These are phyloP conservation scores for Clarireedia hainanense DNA, from an alignment of 2,329 filamentous ascomycete genomes.

Conservation along the genomic window DNA sequence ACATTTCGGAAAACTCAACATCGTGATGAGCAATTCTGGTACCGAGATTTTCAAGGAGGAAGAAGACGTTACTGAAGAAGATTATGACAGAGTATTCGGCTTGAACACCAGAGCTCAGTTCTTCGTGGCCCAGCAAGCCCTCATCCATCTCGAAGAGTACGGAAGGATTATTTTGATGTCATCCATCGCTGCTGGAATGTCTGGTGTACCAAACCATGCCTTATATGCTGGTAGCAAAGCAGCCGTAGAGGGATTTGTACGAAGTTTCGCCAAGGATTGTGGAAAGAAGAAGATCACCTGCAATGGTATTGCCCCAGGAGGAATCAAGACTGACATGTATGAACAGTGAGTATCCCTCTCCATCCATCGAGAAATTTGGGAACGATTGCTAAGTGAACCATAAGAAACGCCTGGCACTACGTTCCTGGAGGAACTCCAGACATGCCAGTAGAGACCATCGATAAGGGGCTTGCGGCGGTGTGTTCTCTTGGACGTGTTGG, in stretches of 20 bases:
- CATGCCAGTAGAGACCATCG: slow-evolving; percentile 46
- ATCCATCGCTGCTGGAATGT: slow-evolving; percentile 40
- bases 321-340: slow-evolving; percentile 61
- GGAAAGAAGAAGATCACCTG: slow-evolving; percentile 56
- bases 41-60: slow-evolving; percentile 22
- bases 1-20: slow-evolving; percentile 24
- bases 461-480: slow-evolving; percentile 47
- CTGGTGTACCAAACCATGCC: slow-evolving; percentile 60
- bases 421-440: slow-evolving; percentile 44
- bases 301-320: slow-evolving; percentile 60
- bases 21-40: slow-evolving; percentile 27
- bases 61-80: slow-evolving; percentile 24
- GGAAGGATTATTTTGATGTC: slow-evolving; percentile 65
- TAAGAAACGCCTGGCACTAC: slow-evolving; percentile 50
- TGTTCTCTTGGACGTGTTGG: slow-evolving; percentile 57
- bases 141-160: slow-evolving; percentile 60
- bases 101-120: slow-evolving; percentile 64
- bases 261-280: slow-evolving; percentile 54
- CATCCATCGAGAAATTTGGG: neutral
- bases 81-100: slow-evolving; percentile 42
- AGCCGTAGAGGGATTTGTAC: slow-evolving; percentile 67
- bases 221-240: slow-evolving; percentile 73
- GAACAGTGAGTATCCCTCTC: slow-evolving; percentile 33
- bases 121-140: slow-evolving; percentile 69
- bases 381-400: neutral